Evolutionary conservation across 2,329 filamentous ascomycete species (phyloP).

Genomic region (Monosporascus ibericus): DNA sequence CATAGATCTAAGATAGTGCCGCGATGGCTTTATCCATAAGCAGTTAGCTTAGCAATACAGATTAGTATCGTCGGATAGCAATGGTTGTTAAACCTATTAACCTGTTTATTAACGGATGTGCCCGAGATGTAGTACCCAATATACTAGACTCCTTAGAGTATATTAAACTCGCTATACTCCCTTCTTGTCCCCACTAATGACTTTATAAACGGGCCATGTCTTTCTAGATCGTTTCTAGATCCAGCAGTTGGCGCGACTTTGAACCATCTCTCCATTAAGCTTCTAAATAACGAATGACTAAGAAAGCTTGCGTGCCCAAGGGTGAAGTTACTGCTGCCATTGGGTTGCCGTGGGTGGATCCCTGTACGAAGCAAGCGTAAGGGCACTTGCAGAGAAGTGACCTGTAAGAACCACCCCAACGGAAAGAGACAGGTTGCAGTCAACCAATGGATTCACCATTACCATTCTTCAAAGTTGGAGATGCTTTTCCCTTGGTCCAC

Average conservation of each 20-base stretch:
- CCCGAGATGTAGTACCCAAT: background rate
- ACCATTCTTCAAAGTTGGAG: background rate
- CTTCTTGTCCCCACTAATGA: background rate
- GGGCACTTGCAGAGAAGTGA: constrained; percentile 10
- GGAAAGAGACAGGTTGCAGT: constrained; percentile 12
- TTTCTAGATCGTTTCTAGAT: background rate
- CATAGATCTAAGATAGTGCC: constrained; percentile 1
- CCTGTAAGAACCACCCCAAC: constrained; percentile 16
- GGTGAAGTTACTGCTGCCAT: too few species aligned
- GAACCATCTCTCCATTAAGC: background rate
- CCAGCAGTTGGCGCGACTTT: background rate
- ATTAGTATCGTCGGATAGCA: background rate
- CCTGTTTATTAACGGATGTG: background rate
- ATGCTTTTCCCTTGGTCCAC: background rate
- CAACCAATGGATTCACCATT: background rate
- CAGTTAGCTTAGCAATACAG: background rate
- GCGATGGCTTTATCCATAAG: background rate
- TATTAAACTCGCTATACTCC: too few species aligned
- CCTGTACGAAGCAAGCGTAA: constrained; percentile 3
- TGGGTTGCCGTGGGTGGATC: constrained; percentile 7
- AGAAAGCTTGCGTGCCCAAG: background rate
- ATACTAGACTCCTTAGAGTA: too few species aligned
- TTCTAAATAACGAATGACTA: background rate
- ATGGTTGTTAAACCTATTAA: background rate
- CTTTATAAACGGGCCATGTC: background rate